Conservation (phyloP, 2,329 filamentous ascomycete genomes). For the Bipolaris zeicola region DNA sequence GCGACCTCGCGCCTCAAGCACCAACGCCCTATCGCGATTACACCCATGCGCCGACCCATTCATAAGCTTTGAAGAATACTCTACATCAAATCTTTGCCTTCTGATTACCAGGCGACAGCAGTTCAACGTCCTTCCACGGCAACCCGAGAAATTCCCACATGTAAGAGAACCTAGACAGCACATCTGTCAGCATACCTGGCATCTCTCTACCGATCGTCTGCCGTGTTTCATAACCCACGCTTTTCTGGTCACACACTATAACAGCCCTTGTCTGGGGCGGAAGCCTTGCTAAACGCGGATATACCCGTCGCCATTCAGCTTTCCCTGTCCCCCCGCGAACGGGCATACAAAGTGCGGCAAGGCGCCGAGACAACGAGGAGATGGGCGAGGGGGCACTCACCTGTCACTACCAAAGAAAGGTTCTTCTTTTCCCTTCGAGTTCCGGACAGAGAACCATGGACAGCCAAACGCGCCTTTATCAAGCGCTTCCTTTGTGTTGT, state of each 20-base stretch:
- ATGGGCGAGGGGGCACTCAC: slow-evolving; percentile 42
- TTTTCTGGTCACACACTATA: background rate
- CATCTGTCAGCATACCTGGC: slow-evolving; percentile 18
- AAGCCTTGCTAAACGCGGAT: slow-evolving; percentile 13
- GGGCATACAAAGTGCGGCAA: background rate
- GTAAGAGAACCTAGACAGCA: slow-evolving; percentile 63
- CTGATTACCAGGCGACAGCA: slow-evolving; percentile 43
- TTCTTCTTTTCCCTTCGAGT: slow-evolving; percentile 63
- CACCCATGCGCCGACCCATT: background rate
- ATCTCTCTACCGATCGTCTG: slow-evolving; percentile 4
- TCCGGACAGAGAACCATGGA: slow-evolving; percentile 75
- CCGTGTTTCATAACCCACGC: slow-evolving; percentile 26
- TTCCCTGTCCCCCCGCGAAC: background rate
- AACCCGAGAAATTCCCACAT: slow-evolving; percentile 71
- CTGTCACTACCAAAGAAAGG: slow-evolving; percentile 80
- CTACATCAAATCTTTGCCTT: slow-evolving; percentile 41
- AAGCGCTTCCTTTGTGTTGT: slow-evolving; percentile 65
- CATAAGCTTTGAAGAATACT: background rate
- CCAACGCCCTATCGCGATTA: background rate
- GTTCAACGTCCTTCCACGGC: slow-evolving; percentile 61
- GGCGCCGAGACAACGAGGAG: background rate
- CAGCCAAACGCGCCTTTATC: slow-evolving; percentile 74
- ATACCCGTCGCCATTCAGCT: slow-evolving; percentile 5
- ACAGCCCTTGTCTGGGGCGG: slow-evolving; percentile 14
- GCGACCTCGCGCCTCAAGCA: slow-evolving; percentile 1